Evolutionary conservation across 2,329 filamentous ascomycete species (phyloP), one percentile per base, ranked within the genome.

Genomic region (Chaetomium olivaceum): DNA sequence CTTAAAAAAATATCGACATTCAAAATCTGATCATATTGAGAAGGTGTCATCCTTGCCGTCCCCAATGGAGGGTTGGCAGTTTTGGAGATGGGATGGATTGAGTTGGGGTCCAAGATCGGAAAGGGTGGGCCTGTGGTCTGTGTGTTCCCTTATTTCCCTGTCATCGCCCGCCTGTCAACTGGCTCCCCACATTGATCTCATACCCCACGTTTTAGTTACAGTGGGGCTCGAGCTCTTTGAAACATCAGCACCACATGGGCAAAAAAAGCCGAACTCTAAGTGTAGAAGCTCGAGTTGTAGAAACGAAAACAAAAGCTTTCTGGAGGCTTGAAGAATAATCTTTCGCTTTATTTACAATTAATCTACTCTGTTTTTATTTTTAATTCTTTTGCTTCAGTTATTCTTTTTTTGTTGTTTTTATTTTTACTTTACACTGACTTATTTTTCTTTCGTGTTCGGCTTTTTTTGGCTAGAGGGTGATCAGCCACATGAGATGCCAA

Each of bases 61-160:
- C 29, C 29, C 25, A 31, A 19, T 36, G n/a, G 12, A 9, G 21
- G n/a, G 9, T 9, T n/a, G 27, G 21, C 7, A 27, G 3, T 55
- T 55, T 19, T 7, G 16, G 23, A 16, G 48, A 19, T 54, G 51
- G 46, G 46, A 36, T 31, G 51, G 16, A 27, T 31, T n/a, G 21
- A 54, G 51, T 54, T 54, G 51, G 51, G 51, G 51, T 29, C 51
- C 51, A 54, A 54, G 51, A 54, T 54, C 51, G 12, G 16, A 54
- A 12, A 52, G 25, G 25, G 16, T 43, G 39, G 39, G 39, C 16
- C 39, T 43, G 36, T 16, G 12, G 16, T 43, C 39, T 19, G 36
- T 43, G 36, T 14, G 33, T 29, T 29, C 27, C 33, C 14, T 43
- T 16, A 16, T 39, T 29, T 43, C 14, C 14, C 36, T 43, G 39